Conservation (phyloP, 345 rosid species). For the Zanthoxylum bungeanum region DNA sequence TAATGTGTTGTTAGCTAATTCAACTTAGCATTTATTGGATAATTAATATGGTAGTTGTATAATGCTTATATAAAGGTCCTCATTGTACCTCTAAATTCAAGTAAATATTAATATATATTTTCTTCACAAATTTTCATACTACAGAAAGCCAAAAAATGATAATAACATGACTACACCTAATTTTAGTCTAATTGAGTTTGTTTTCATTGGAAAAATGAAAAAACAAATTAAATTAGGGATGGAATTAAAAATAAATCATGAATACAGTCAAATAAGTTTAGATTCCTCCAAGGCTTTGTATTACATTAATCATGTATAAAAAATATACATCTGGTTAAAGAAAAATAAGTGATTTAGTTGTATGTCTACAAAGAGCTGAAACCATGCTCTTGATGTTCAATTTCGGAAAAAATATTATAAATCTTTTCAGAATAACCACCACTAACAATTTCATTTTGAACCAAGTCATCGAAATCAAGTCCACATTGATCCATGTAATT, state of each 20-base stretch:
- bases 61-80: too few species aligned
- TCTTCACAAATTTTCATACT: too few species aligned
- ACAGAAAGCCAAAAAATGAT: too few species aligned
- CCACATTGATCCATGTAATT: neutral
- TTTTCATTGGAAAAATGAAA: too few species aligned
- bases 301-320: neutral
- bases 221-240: too few species aligned
- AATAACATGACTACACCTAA: too few species aligned
- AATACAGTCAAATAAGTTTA: neutral
- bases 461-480: neutral
- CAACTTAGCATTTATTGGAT: too few species aligned
- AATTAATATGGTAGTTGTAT: too few species aligned
- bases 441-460: conserved; percentile 23
- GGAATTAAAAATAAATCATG: neutral
- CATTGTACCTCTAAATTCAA: too few species aligned
- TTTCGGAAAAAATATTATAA: conserved; percentile 14
- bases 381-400: conserved; percentile 29
- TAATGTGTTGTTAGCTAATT: too few species aligned
- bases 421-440: conserved; percentile 30
- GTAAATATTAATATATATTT: too few species aligned
- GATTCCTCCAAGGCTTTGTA: neutral
- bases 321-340: neutral
- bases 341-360: neutral
- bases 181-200: too few species aligned
- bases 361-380: conserved; percentile 40